Base-by-base conservation (phyloP, 2,329 filamentous ascomycete species). In the Leptodontidium sp. region DNA sequence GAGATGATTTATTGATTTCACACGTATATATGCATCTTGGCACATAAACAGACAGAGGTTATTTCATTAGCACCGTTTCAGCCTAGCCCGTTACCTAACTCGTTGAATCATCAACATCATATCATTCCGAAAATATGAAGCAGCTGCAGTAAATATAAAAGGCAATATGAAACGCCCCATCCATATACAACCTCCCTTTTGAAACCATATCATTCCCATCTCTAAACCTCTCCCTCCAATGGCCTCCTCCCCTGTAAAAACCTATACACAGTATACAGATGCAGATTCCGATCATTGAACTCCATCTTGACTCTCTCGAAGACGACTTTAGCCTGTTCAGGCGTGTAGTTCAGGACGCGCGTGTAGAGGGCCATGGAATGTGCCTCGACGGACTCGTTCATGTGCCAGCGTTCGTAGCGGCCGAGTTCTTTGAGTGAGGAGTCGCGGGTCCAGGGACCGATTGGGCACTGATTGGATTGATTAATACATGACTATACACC, bases 391-490 rank as follows among this genome's bases (percentile, higher is more conserved):
- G 50, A 64, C 6, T 71, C 68, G 40, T 68, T 64, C 65, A 69
- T 67, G 21, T 70, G 65, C n/a, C 50, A 64, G 24, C 67, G 68
- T 57, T 68, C 65, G 55, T 66, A 72, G 12, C 65, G 55, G 11
- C 82, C 81, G 50, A 82, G 76, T 67, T 81, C 78, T 70, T 82
- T 82, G 40, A 81, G 64, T 53, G 73, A 74, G 29, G 70, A 69
- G 66, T 82, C 79, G 7, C 70, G 75, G 47, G 77, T 76, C 82
- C 82, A 83, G 6, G 79, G 77, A 6, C 81, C 81, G 32, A 83
- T 75, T 0, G 82, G 82, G 47, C 49, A 70, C 65, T 43, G 9
- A 26, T 14, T 17, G 29, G 40, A 17, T 17, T 9, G 2, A 15
- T 57, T 63, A 40, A 38, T 8, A n/a, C 6, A n/a, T 50, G 7